These are phyloP conservation scores for Aspergillus diversus DNA, from an alignment of 495 filamentous ascomycete species.

Conservation along the genomic window DNA sequence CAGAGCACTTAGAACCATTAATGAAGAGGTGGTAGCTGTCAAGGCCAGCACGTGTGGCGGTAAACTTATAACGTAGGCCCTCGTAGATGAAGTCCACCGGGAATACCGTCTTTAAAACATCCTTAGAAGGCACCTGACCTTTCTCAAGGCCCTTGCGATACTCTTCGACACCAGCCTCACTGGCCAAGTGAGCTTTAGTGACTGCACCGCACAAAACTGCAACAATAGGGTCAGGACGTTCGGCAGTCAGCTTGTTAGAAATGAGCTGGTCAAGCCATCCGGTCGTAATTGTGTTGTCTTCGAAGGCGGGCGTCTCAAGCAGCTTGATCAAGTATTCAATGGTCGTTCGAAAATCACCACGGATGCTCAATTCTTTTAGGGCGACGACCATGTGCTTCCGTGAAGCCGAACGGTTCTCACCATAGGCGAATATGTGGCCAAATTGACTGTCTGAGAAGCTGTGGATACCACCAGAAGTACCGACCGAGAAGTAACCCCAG, in stretches of 20 bases:
- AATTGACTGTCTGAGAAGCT: slow-evolving; percentile 99
- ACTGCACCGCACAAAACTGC: slow-evolving; percentile 94
- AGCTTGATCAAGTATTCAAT: slow-evolving; percentile 99
- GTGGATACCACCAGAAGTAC: slow-evolving; percentile 94
- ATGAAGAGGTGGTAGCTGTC: slow-evolving; percentile 99
- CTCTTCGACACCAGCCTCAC: slow-evolving; percentile 82
- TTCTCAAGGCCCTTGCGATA: slow-evolving; percentile 91
- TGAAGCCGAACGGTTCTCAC: slow-evolving; percentile 93
- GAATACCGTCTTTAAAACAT: slow-evolving; percentile 97
- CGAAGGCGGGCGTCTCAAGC: slow-evolving; percentile 96
- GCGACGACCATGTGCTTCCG: slow-evolving; percentile 99
- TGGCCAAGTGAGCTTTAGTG: slow-evolving; percentile 91
- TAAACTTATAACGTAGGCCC: slow-evolving; percentile 95
- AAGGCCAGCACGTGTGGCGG: slow-evolving; percentile 85
- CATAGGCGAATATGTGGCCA: slow-evolving; percentile 98
- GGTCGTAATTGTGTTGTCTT: slow-evolving; percentile 98
- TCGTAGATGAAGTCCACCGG: slow-evolving; percentile 99
- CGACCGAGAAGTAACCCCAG: slow-evolving; percentile 99
- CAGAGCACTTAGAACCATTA: slow-evolving; percentile 95
- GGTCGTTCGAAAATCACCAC: slow-evolving; percentile 97
- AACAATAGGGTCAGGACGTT: slow-evolving; percentile 89
- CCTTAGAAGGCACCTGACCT: slow-evolving; percentile 94
- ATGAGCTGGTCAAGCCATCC: slow-evolving; percentile 99
- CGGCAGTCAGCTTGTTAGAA: slow-evolving; percentile 94
- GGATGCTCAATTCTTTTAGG: slow-evolving; percentile 97